A percentile compares a stretch with the other conserved stretches of the same genome.
phyloP scores from a whole-genome alignment of 225 moss, liverwort and hornwort genomes.

The Ulota crispa region DNA sequence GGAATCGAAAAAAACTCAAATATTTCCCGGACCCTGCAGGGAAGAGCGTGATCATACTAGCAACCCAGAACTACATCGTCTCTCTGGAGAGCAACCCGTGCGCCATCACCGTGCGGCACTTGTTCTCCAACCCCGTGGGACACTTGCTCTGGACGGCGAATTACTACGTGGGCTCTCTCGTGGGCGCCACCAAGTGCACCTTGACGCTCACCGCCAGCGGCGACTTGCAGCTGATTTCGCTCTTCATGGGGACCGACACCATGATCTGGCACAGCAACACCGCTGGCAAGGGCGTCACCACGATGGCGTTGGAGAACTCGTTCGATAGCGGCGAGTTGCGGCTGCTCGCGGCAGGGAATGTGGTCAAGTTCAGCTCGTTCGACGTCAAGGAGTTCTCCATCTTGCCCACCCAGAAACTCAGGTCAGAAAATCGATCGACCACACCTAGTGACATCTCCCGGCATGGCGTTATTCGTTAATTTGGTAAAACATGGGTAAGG shows the following conservation, averaged over 20 bases:
- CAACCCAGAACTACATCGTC: slow-evolving; percentile 24
- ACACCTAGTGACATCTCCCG: too few relatives aligned
- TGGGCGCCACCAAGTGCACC: slow-evolving; percentile 26
- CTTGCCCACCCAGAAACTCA: slow-evolving; percentile 34
- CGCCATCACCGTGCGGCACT: slow-evolving; percentile 39
- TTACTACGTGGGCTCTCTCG: slow-evolving; percentile 40
- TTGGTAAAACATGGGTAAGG: too few relatives aligned
- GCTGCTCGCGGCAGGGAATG: slow-evolving; percentile 20
- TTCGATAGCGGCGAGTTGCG: slow-evolving; percentile 34
- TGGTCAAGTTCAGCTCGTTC: slow-evolving; percentile 14
- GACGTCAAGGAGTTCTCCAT: slow-evolving; percentile 36
- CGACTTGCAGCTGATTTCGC: slow-evolving; percentile 34
- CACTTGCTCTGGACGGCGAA: slow-evolving; percentile 45
- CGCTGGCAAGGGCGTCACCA: slow-evolving; percentile 12
- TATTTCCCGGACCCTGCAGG: too few relatives aligned
- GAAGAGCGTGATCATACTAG: background rate
- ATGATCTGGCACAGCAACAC: slow-evolving; percentile 44
- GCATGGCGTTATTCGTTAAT: too few relatives aligned
- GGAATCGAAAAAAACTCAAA: too few relatives aligned
- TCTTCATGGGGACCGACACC: background rate
- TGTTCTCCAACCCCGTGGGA: slow-evolving; percentile 13
- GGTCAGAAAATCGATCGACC: background rate
- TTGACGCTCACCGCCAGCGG: slow-evolving; percentile 19
- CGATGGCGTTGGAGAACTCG: slow-evolving; percentile 33
- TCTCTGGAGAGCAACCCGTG: slow-evolving; percentile 37